phyloP scores from a whole-genome alignment of 208 protist genomes.

The Trypanosoma brucei region DNA sequence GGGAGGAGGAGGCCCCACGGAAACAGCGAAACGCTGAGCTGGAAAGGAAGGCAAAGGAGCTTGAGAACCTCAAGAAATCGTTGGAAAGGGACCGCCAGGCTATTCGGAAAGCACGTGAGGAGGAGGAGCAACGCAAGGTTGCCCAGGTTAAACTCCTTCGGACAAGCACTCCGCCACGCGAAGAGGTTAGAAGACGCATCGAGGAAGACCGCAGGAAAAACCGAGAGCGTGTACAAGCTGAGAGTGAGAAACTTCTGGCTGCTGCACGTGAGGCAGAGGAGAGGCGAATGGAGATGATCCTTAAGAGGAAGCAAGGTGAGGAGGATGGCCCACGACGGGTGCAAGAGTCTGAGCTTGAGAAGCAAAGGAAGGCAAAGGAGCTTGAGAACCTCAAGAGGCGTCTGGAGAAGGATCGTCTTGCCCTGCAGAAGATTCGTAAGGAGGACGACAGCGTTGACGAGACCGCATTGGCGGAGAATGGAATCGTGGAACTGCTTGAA shows the following conservation, averaged over 20 bases:
- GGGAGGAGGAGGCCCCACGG: constrained; percentile 8
- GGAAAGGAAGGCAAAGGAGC: constrained; percentile 33
- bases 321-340: constrained; percentile 15
- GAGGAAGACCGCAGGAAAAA: constrained; percentile 1
- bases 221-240: neutral
- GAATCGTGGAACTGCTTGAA: neutral
- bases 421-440: neutral
- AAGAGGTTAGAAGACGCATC: neutral
- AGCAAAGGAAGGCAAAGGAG: constrained; percentile 35
- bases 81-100: constrained; percentile 42
- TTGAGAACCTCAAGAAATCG: constrained; percentile 38
- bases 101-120: constrained; percentile 46
- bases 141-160: constrained; percentile 1
- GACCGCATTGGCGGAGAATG: neutral
- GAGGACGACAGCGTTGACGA: neutral
- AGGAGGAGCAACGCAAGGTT: constrained; percentile 25
- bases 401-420: constrained; percentile 25
- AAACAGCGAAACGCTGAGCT: constrained; percentile 18
- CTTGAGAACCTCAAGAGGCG: constrained; percentile 39
- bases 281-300: neutral
- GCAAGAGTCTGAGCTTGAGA: constrained; percentile 21
- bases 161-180: constrained; percentile 1
- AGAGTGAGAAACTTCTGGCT: constrained; percentile 1
- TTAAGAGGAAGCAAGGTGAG: neutral
- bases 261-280: neutral